Conservation (phyloP, 1,284 basidiomycete species). For the Trichosporon asahii region DNA sequence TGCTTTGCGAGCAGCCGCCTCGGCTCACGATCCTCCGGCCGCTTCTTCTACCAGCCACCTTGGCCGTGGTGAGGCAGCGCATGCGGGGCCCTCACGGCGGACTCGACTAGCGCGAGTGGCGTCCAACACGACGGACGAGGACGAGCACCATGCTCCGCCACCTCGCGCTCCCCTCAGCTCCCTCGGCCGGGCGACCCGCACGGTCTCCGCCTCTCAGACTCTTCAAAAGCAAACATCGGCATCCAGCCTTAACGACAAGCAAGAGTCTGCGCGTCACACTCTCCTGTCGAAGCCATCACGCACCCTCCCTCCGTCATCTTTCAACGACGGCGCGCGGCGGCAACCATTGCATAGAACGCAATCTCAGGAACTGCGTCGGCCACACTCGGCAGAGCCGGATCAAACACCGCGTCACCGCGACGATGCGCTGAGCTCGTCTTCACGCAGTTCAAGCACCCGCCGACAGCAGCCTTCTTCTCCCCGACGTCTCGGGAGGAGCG, state of each 20-base stretch:
- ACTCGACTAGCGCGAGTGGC: background rate
- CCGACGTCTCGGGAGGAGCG: background rate
- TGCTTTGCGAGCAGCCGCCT: constrained; percentile 6
- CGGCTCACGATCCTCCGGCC: background rate
- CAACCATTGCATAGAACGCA: background rate
- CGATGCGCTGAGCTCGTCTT: background rate
- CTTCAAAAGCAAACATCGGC: constrained; percentile 6
- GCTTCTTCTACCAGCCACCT: background rate
- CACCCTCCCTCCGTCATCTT: background rate
- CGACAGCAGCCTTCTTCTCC: background rate
- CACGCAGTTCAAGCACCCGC: background rate
- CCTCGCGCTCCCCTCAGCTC: background rate
- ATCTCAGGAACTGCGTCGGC: background rate
- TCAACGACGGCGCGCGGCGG: background rate
- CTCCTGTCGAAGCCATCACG: background rate
- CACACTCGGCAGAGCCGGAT: background rate
- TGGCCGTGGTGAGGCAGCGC: background rate
- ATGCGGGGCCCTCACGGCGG: background rate
- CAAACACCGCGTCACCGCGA: background rate
- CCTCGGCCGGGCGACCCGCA: background rate
- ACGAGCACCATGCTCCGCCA: background rate
- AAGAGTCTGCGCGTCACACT: background rate
- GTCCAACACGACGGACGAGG: constrained; percentile 2
- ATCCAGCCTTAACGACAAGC: background rate
- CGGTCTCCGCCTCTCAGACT: background rate